Conservation (phyloP, 2,329 filamentous ascomycete species). For the Arthrobotrys conoides region DNA sequence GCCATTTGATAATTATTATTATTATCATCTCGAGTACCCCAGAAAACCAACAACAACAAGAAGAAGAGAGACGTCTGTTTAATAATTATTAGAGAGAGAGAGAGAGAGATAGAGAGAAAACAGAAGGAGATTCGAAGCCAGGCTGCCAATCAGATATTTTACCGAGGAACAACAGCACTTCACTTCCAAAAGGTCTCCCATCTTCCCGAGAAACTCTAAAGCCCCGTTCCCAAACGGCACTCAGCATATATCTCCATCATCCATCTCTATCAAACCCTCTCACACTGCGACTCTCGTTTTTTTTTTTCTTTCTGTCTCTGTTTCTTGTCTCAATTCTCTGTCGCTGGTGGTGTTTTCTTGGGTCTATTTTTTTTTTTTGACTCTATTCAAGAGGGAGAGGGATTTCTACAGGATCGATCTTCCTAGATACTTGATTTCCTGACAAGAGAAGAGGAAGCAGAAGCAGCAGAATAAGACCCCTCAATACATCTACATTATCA, state of each 20-base stretch:
- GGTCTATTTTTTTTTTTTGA: conserved; percentile 2
- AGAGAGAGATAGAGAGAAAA: conserved; percentile 1
- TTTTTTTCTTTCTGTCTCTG: conserved; percentile 7
- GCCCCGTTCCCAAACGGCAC: conserved; percentile 38
- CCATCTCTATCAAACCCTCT: conserved; percentile 53
- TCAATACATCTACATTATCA: conserved; percentile 7
- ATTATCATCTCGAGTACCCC: not conserved
- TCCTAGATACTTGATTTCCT: not conserved
- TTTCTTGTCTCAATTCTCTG: conserved; percentile 15
- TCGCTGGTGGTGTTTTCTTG: not conserved
- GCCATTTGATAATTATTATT: conserved; percentile 28
- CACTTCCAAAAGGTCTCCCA: conserved; percentile 36
- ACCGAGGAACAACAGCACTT: conserved; percentile 57
- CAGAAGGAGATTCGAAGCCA: conserved; percentile 30
- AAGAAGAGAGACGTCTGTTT: not conserved
- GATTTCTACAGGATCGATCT: not conserved
- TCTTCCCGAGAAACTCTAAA: conserved; percentile 52
- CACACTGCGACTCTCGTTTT: conserved; percentile 36
- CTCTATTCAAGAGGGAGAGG: not conserved
- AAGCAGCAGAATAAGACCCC: not conserved
- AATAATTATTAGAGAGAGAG: not conserved
- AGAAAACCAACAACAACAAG: not conserved
- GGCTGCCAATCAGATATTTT: conserved; percentile 61
- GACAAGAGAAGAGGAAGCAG: not conserved
- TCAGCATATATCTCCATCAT: conserved; percentile 30